Percentiles rank a stretch among this genome's conserved stretches.
Evolutionary conservation across 2,329 filamentous ascomycete genomes (phyloP).

Genomic region (Fusarium succisae): DNA sequence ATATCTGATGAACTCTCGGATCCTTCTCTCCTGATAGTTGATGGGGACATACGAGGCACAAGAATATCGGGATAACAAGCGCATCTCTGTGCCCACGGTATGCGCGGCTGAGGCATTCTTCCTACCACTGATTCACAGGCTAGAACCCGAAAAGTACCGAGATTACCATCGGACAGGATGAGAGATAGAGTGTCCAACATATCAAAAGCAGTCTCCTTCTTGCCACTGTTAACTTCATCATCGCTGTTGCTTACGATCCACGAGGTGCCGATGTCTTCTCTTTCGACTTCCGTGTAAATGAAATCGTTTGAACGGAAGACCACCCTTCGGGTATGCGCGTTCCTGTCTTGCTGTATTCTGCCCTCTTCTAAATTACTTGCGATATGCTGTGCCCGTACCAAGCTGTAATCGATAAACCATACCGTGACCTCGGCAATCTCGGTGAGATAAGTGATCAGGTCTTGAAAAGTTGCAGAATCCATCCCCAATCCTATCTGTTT

Average conservation of each 20-base stretch:
- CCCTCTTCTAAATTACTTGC: too few species aligned
- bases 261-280: neutral
- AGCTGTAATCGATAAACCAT: conserved; percentile 19
- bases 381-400: neutral
- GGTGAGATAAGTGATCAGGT: neutral
- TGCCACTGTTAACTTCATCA: neutral
- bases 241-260: neutral
- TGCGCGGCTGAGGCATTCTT: neutral
- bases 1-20: neutral
- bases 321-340: accelerated
- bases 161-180: neutral
- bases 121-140: neutral
- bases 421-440: neutral
- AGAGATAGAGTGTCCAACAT: neutral
- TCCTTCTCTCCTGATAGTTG: neutral
- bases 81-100: neutral
- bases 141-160: neutral
- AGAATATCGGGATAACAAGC: neutral
- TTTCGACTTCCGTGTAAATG: conserved; percentile 3
- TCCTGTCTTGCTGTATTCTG: too few species aligned
- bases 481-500: neutral
- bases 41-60: neutral
- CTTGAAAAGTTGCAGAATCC: neutral
- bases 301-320: conserved; percentile 3
- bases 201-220: neutral